phyloP scores from a whole-genome alignment of 1,284 basidiomycete species.

The Pholiota adiposa region DNA sequence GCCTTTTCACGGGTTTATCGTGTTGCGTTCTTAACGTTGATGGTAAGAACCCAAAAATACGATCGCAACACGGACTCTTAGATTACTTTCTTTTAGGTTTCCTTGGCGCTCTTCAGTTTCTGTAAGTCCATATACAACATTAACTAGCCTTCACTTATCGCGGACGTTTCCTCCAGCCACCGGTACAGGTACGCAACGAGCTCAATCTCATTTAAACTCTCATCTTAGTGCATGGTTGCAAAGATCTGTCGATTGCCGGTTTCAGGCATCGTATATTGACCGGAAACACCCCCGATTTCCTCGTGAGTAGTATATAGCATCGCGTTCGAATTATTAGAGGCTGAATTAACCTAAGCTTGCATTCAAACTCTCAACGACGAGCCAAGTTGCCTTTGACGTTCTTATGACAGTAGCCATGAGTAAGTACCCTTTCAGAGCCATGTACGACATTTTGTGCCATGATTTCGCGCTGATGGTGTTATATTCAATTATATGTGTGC shows the following conservation, averaged over 20 bases:
- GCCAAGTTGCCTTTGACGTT: slow-evolving; percentile 17
- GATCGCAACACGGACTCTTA: too few species aligned
- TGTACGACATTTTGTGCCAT: neutral
- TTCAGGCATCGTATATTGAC: slow-evolving; percentile 16
- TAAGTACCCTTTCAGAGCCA: neutral
- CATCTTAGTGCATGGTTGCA: neutral
- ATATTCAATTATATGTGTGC: too few species aligned
- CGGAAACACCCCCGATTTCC: slow-evolving; percentile 16
- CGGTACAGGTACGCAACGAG: neutral
- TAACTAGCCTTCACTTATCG: neutral
- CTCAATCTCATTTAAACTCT: neutral
- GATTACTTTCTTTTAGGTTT: too few species aligned
- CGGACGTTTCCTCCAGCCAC: neutral
- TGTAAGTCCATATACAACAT: neutral
- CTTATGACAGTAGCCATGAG: slow-evolving; percentile 18
- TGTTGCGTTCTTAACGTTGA: slow-evolving; percentile 5
- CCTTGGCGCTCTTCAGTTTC: slow-evolving; percentile 15
- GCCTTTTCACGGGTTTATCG: slow-evolving; percentile 4
- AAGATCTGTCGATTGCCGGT: slow-evolving; percentile 17
- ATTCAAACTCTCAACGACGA: slow-evolving; percentile 18
- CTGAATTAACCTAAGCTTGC: slow-evolving; percentile 10
- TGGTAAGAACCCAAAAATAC: slow-evolving; percentile 1
- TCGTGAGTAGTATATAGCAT: slow-evolving; percentile 5
- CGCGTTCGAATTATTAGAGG: neutral
- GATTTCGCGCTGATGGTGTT: too few species aligned